Evolutionary conservation across 2,329 filamentous ascomycete species (phyloP), one percentile per base, ranked within the genome.

Genomic region (Phialophora verrucosa): DNA sequence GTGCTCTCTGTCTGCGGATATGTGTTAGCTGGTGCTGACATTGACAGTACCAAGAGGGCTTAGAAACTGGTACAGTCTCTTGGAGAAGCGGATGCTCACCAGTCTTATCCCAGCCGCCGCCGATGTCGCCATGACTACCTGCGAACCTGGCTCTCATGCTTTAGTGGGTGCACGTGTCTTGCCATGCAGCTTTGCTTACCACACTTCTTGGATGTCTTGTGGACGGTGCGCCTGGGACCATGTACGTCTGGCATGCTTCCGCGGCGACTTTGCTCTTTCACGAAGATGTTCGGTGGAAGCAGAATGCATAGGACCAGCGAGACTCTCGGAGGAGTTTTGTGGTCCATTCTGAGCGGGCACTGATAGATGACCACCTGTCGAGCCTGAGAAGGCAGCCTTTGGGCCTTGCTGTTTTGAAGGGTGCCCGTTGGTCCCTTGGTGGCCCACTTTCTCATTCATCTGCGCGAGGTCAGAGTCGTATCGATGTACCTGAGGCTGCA

Each of bases 81-180:
- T 17, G 38, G 38, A n/a, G 38, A 7, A 44, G 6, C 6, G 38
- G 3, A 44, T 44, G 38, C 38, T 44, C 38, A 44, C 38, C 38
- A 44, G 5, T n/a, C 38, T 63, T 69, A 4, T 35, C 54, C 70
- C 70, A 72, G 4, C 91, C 91, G 10, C 91, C 91, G 1, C 91
- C 91, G 32, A 93, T 87, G 69, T 94, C 91, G 1, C 87, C 91
- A 69, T 96, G 91, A 11, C 89, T 88, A 8, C 91, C 91, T 0
- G 91, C 83, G 73, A 95, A 95, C 80, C 38, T 44, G 4, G 17
- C 38, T 44, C 38, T n/a, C 38, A n/a, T n/a, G 17, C 38, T 44
- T 44, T 8, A 44, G 38, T n/a, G 5, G 17, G 17, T n/a, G 17
- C 38, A 20, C 17, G 14, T 3, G 4, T 7, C 6, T 3, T 20